Base-by-base conservation (phyloP, 2,329 filamentous ascomycete species). In the Pyrenochaeta sp. region DNA sequence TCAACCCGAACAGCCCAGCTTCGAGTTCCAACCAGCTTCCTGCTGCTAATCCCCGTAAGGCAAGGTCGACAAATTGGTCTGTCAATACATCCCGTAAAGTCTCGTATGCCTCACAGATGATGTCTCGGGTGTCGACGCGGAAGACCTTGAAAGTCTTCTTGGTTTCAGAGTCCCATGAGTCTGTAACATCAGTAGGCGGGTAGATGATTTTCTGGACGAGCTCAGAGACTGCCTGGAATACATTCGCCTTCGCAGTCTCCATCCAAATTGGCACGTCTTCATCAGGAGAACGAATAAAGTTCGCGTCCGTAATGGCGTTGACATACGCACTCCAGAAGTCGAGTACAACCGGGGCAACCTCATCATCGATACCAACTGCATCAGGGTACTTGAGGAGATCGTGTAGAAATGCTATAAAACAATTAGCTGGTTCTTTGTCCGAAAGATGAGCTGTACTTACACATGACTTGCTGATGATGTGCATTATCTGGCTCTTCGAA, bases 311-410 rank as follows among this genome's bases (percentile, higher is more conserved):
- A 85, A 75, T 77, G 9, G 82, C 81, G 69, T 91, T 89, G 5
- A 89, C 82, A 63, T 86, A 90, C 1, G 83, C 85, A 13, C 83
- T 86, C 89, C 90, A 94, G 65, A 94, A 93, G 59, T 94, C 89
- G 10, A 93, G 78, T 1, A 86, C 83, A 1, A 84, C 82, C 1
- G 88, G 81, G 41, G 90, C 91, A 8, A 91, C 83, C 51, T 83
- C 85, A 59, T 94, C 88, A 41, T 93, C 88, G 3, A 81, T 81
- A 1, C 86, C 84, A 1, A 87, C 82, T 56, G 83, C 81, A 2
- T 89, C 88, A 9, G 83, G 76, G 9, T 84, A 81, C 14, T 79
- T 79, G 17, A 92, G 75, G 4, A 94, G 77, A 3, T 84, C 82
- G 47, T 81, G 83, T n/a, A 89, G 74, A 22, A 77, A 80, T 7